phyloP scores from a whole-genome alignment of 768 basidiomycete genomes.

The Suillus cothurnatus region DNA sequence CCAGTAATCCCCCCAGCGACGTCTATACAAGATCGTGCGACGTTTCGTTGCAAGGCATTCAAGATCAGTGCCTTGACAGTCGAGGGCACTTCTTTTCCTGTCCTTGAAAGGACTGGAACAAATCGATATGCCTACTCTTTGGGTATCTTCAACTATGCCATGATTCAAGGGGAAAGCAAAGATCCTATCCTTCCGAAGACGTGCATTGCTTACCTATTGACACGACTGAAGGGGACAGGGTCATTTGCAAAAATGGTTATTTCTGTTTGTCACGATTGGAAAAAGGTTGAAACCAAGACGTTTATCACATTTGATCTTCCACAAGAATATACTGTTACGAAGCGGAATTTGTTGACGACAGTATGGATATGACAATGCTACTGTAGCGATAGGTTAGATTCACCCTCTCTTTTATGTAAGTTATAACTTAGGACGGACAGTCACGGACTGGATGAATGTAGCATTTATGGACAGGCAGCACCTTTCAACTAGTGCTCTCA shows the following conservation, averaged over 20 bases:
- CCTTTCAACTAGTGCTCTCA: too few species aligned
- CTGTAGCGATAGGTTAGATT: background rate
- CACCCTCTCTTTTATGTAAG: background rate
- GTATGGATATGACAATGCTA: background rate
- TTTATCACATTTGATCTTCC: background rate
- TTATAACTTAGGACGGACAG: background rate
- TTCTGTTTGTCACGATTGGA: background rate
- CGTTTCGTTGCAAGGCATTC: background rate
- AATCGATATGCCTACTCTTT: constrained; percentile 4
- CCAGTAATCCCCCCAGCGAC: background rate
- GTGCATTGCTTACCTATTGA: background rate
- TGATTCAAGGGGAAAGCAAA: constrained; percentile 1
- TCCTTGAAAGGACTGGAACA: background rate
- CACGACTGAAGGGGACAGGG: background rate
- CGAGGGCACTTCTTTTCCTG: background rate
- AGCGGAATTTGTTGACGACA: background rate
- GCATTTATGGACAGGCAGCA: background rate
- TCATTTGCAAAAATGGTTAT: background rate
- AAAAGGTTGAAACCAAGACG: background rate
- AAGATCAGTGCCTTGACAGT: background rate
- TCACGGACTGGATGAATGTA: background rate
- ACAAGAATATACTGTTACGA: background rate
- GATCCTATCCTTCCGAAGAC: background rate
- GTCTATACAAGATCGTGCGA: background rate
- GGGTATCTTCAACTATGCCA: background rate